Base-by-base conservation (phyloP, 192 early-diverging fungal species). In the Podila verticillata region DNA sequence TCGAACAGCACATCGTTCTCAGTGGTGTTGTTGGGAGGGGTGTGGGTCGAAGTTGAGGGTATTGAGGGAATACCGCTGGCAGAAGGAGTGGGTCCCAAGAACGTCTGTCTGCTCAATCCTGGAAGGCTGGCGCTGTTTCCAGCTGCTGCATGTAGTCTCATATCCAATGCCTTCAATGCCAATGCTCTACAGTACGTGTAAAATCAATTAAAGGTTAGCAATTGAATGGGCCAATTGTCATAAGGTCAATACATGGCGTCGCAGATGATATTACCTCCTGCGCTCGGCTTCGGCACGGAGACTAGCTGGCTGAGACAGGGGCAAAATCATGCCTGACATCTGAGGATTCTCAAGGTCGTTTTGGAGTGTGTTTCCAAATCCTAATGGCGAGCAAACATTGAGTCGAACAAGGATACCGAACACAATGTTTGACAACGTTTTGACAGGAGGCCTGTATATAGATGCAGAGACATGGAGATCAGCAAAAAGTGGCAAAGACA, bases 161-260 rank as follows among this genome's bases (percentile, higher is more conserved):
- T 86, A 67, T 93, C 89, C 57, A 92, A 72, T 48, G 90, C 90
- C 73, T 88, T 86, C 31, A 92, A 78, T 29, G 92, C 91, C 66
- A 92, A 62, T 10, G 91, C 88, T 67, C 91, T 92, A 72, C 12
- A 66, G 48, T 51, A 15, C 13, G 39, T 15, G 39, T 54, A 19
- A 7, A 26, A n/a, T 10, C 20, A 54, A 26, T 3, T 24, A 24
- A 7, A 17, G 22, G 39, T 44, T 44, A 44, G 39, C 7, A 44
- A 4, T 2, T 15, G 39, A 44, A 44, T 7, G 17, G 36, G 17
- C 49, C 51, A 54, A 26, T 54, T 26, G 51, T 15, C 7, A 54
- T 24, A 6, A 9, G 51, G 9, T 54, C 9, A 17, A 54, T n/a
- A 24, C 51, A n/a, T n/a, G n/a, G 5, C n/a, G 20, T 24, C 20